Conservation (phyloP, 2,329 filamentous ascomycete species). For the Pseudogymnoascus verrucosus region DNA sequence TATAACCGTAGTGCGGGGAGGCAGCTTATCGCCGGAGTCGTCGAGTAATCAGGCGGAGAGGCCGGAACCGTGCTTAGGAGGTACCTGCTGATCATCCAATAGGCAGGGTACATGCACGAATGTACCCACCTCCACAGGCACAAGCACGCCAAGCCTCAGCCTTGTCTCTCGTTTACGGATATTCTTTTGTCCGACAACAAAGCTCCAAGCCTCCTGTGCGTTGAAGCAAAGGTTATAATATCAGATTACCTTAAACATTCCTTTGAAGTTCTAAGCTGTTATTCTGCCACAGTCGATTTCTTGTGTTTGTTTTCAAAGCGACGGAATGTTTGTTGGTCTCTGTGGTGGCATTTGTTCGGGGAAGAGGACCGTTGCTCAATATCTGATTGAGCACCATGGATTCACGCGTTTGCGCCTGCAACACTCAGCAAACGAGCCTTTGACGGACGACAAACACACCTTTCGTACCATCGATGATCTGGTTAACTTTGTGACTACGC, state of each 20-base stretch:
- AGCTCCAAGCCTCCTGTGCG: not conserved
- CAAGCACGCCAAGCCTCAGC: slow-evolving; percentile 7
- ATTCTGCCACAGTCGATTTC: not conserved
- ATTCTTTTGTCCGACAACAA: not conserved
- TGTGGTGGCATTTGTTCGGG: slow-evolving; percentile 87
- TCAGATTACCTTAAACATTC: not conserved
- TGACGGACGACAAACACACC: slow-evolving; percentile 21
- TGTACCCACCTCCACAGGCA: not conserved
- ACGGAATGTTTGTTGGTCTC: slow-evolving; percentile 65
- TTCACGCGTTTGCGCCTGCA: slow-evolving; percentile 66
- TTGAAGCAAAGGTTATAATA: not conserved
- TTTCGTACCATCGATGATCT: slow-evolving; percentile 61
- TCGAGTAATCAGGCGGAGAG: slow-evolving; percentile 6
- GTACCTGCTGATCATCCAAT: slow-evolving; percentile 8
- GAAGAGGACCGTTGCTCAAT: slow-evolving; percentile 82
- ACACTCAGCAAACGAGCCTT: slow-evolving; percentile 9
- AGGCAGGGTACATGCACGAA: not conserved
- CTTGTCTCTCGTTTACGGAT: not conserved
- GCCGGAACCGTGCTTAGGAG: not conserved
- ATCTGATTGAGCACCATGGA: slow-evolving; percentile 73
- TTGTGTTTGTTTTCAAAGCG: not conserved
- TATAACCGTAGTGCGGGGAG: not conserved
- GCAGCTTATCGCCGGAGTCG: slow-evolving; percentile 7
- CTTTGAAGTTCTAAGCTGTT: not conserved
- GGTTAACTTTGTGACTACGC: slow-evolving; percentile 75